These are phyloP conservation scores for Glutinoglossum americanum DNA, from an alignment of 495 filamentous ascomycete genomes.

Conservation along the genomic window DNA sequence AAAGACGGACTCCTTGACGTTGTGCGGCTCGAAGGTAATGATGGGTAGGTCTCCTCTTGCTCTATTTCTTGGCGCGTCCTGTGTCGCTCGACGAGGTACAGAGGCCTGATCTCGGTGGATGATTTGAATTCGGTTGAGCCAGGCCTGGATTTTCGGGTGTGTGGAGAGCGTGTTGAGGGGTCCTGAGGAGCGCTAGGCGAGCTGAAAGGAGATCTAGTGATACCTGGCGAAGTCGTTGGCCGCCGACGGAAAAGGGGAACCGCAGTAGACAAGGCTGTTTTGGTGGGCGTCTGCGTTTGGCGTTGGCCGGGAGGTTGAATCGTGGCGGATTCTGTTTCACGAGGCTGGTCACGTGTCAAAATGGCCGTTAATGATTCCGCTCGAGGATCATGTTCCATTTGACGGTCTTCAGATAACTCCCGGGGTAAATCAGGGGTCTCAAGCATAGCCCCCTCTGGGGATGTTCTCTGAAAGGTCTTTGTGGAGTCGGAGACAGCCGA, in stretches of 20 bases:
- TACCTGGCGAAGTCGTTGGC: background rate
- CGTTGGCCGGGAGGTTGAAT: background rate
- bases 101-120: slow-evolving; percentile 14
- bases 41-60: slow-evolving; percentile 12
- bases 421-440: background rate
- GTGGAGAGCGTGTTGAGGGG: background rate
- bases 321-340: background rate
- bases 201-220: background rate
- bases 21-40: slow-evolving; percentile 15
- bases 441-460: background rate
- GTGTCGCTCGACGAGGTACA: slow-evolving; percentile 22
- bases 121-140: slow-evolving; percentile 14
- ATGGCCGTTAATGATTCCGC: background rate
- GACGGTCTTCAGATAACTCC: background rate
- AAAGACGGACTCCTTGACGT: slow-evolving; percentile 8
- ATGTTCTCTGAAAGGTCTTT: no score
- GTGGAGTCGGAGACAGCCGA: no score
- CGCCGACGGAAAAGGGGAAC: slow-evolving; percentile 2
- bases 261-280: slow-evolving; percentile 1
- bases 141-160: background rate
- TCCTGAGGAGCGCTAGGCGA: background rate
- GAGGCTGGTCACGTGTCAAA: background rate
- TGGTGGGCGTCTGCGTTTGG: background rate
- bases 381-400: background rate
- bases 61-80: slow-evolving; percentile 17